Percentiles rank a stretch among this genome's conserved stretches.
phyloP scores from a whole-genome alignment of 805 yeast genomes.

The Cyberlindnera saturnus region DNA sequence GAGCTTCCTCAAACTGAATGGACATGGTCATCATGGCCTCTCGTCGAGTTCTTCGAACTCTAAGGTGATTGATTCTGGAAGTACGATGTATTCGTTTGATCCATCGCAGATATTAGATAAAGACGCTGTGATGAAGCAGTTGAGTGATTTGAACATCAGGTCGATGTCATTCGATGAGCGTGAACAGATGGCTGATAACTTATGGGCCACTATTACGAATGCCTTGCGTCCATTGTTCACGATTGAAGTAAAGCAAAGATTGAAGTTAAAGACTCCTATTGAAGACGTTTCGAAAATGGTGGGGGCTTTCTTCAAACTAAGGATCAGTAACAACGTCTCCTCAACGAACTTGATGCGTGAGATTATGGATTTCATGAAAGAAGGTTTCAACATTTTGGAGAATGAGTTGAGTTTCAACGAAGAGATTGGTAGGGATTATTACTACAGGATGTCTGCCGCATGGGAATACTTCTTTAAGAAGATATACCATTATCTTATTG shows the following conservation, averaged over 20 bases:
- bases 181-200: slow-evolving; percentile 38
- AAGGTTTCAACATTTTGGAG: slow-evolving; percentile 37
- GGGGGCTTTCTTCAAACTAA: slow-evolving; percentile 31
- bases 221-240: slow-evolving; percentile 41
- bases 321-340: slow-evolving; percentile 31
- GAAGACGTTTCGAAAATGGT: slow-evolving; percentile 52
- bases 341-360: slow-evolving; percentile 36
- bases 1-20: slow-evolving; percentile 15
- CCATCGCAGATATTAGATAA: slow-evolving; percentile 23
- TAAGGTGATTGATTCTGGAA: slow-evolving; percentile 24
- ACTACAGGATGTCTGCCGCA: slow-evolving; percentile 32
- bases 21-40: slow-evolving; percentile 17
- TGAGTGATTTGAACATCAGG: slow-evolving; percentile 25
- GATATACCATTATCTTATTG: slow-evolving; percentile 52
- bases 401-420: slow-evolving; percentile 30
- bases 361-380: slow-evolving; percentile 37
- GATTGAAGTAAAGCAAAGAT: slow-evolving; percentile 29
- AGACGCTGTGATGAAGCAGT: slow-evolving; percentile 24
- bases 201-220: slow-evolving; percentile 42
- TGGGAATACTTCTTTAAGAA: slow-evolving; percentile 57
- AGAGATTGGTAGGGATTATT: slow-evolving; percentile 19
- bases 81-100: slow-evolving; percentile 32
- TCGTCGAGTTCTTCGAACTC: slow-evolving; percentile 36
- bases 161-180: slow-evolving; percentile 28
- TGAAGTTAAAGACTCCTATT: slow-evolving; percentile 39